phyloP scores from a whole-genome alignment of 179 eudicot genomes.

The Sideroxylon spinosum region DNA sequence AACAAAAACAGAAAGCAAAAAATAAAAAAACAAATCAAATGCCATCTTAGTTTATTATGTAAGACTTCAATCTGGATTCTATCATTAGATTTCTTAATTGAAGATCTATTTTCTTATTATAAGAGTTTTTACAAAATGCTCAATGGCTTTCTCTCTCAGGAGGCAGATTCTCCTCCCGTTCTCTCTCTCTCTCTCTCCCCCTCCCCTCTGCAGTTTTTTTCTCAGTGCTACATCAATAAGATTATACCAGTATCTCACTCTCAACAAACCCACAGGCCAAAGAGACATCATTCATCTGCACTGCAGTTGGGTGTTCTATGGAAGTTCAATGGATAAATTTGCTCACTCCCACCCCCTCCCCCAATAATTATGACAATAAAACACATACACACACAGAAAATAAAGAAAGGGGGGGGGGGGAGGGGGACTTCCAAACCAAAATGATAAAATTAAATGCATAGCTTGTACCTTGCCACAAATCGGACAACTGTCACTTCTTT shows the following conservation, averaged over 20 bases:
- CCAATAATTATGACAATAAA: not conserved
- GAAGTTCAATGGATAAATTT: too few species aligned
- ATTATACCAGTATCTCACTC: not conserved
- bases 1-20: too few species aligned
- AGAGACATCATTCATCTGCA: constrained; percentile 2
- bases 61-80: too few species aligned
- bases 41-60: too few species aligned
- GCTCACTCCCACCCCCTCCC: not conserved
- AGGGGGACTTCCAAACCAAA: not conserved
- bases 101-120: too few species aligned
- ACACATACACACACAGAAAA: not conserved
- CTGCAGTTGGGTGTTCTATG: not conserved
- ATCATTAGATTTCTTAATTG: too few species aligned
- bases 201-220: not conserved
- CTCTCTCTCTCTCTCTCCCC: not conserved
- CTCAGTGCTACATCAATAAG: not conserved
- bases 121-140: not conserved
- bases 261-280: not conserved
- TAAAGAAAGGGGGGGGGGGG: not conserved
- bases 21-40: too few species aligned
- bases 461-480: constrained; percentile 26
- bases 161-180: not conserved
- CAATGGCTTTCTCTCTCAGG: not conserved
- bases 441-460: not conserved
- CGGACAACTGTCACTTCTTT: constrained; percentile 35